Conservation (phyloP, 257 asterid species). For the Solanum virginianum region DNA sequence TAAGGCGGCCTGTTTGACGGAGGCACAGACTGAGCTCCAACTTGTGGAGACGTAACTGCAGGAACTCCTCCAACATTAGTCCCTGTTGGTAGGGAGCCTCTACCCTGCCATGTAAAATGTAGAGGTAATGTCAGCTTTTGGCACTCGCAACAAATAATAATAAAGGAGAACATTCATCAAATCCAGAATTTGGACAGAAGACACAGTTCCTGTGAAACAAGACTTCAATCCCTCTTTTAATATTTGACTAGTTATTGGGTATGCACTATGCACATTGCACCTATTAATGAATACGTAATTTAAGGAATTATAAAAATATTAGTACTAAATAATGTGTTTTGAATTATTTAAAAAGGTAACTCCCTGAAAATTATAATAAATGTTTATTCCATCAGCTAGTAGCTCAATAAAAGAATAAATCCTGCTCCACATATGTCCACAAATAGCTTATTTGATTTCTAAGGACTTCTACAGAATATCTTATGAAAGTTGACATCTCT, state of each 20-base stretch:
- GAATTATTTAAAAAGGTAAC: background rate
- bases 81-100: slow-evolving; percentile 33
- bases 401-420: background rate
- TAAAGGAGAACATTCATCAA: background rate
- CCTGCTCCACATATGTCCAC: background rate
- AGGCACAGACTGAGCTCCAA: slow-evolving; percentile 31
- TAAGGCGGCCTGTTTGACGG: slow-evolving; percentile 25
- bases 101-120: slow-evolving; percentile 29
- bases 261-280: background rate
- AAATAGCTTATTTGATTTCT: background rate
- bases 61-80: slow-evolving; percentile 27
- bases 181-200: background rate
- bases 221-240: background rate
- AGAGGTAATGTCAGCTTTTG: background rate
- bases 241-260: background rate
- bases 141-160: background rate
- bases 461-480: background rate
- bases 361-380: background rate
- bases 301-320: background rate
- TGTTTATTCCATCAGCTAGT: background rate
- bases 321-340: background rate
- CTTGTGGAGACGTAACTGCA: slow-evolving; percentile 28
- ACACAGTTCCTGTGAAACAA: background rate
- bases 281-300: background rate
- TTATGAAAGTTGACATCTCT: background rate